Evolutionary conservation across 129 eudicot genomes (phyloP).

Genomic region (Helichrysum umbraculigerum): DNA sequence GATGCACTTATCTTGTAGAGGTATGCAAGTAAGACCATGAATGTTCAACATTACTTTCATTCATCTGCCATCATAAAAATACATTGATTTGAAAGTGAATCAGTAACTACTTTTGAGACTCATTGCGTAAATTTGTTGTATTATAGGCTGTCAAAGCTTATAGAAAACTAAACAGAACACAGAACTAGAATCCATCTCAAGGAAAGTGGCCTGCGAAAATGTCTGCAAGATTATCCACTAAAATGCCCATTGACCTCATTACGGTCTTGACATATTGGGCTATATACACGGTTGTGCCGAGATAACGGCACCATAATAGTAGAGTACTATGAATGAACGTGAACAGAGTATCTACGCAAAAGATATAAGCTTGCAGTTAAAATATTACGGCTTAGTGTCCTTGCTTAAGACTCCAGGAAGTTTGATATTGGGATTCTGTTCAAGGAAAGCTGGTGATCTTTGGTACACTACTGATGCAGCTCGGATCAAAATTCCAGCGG

Average conservation of each 20-base stretch:
- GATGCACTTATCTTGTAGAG: no score
- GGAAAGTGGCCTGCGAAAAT: background rate
- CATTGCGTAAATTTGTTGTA: background rate
- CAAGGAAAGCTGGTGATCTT: slow-evolving; percentile 67
- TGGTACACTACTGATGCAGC: slow-evolving; percentile 86
- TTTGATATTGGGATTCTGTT: slow-evolving; percentile 70
- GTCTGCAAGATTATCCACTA: background rate
- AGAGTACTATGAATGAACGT: background rate
- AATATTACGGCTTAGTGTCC: slow-evolving; percentile 24
- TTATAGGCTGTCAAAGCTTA: background rate
- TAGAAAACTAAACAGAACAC: no score
- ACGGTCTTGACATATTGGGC: background rate
- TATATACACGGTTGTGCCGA: background rate
- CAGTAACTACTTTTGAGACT: background rate
- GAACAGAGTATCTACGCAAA: background rate
- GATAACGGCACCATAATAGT: background rate
- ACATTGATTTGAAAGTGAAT: background rate
- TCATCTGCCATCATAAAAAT: no score
- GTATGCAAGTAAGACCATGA: no score
- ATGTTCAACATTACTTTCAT: no score
- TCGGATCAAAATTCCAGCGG: slow-evolving; percentile 84
- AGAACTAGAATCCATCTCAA: background rate
- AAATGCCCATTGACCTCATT: background rate
- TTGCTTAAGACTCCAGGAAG: slow-evolving; percentile 47
- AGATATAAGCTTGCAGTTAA: background rate